Evolutionary conservation across 192 early-diverging fungal genomes (phyloP).

Genomic region (Coemansia sp.): DNA sequence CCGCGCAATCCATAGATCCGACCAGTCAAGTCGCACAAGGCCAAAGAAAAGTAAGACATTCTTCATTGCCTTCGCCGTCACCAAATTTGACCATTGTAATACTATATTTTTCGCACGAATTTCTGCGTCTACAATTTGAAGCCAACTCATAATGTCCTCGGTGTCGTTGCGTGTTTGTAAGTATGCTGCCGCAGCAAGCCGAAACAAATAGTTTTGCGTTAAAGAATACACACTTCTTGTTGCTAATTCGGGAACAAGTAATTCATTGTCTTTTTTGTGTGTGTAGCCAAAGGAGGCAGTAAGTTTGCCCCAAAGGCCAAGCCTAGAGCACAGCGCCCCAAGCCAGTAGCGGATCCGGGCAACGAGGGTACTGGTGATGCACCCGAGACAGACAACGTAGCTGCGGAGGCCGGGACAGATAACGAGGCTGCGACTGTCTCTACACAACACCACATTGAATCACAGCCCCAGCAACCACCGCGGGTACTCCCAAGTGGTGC

Average conservation of each 20-base stretch:
- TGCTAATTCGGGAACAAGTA: not conserved
- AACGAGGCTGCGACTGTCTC: not conserved
- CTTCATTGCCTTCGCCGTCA: not conserved
- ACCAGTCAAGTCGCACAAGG: not conserved
- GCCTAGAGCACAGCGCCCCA: slow-evolving; percentile 24
- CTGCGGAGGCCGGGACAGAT: not conserved
- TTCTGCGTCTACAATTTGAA: not conserved
- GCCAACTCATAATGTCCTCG: slow-evolving; percentile 18
- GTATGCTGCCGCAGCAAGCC: slow-evolving; percentile 10
- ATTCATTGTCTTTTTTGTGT: not conserved
- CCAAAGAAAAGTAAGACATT: not conserved
- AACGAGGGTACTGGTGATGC: not conserved
- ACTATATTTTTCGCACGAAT: not conserved
- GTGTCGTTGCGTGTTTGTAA: slow-evolving; percentile 40
- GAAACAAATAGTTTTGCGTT: not conserved
- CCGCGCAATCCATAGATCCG: not conserved
- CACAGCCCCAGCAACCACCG: slow-evolving; percentile 11
- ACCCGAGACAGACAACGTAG: slow-evolving; percentile 1
- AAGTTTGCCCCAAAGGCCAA: slow-evolving; percentile 52
- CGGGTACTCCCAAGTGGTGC: slow-evolving; percentile 2
- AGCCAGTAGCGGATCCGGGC: not conserved
- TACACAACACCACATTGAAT: not conserved
- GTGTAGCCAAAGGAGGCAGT: slow-evolving; percentile 39
- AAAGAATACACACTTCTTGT: not conserved
- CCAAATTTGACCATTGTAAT: not conserved